Evolutionary conservation across 2,329 filamentous ascomycete species (phyloP), one percentile per base, ranked within the genome.

Genomic region (Cucurbitaria berberidis): DNA sequence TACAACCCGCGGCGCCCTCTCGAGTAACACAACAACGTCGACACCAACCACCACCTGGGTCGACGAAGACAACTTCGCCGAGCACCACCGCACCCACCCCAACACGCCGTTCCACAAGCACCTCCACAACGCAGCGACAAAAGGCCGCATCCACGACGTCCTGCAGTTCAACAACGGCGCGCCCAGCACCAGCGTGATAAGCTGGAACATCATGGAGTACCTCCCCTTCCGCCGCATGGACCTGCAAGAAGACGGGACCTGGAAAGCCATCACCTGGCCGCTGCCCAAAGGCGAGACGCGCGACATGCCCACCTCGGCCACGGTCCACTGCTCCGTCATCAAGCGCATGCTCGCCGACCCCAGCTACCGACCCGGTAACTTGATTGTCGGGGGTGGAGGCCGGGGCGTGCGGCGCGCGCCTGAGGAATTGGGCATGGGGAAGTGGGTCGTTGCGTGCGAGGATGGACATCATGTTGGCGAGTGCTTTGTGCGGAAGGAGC

Each of bases 161-260:
- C 81, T 93, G 0, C 76, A 82, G 43, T 90, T 85, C 63, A 80
- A 81, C 11, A 82, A 84, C 11, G 89, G 89, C 0, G 77, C 89
- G 3, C 72, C 80, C 0, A 55, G 59, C 21, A 49, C 77, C 3
- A 83, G 86, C 0, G 88, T 91, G 0, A 62, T 88, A 0, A 82
- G 81, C 2, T 93, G 90, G 90, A 89, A 86, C 40, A 56, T 90
- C 19, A 90, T 93, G 89, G 90, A 93, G 67, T 92, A 89, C 69
- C 78, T 93, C 21, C 90, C 90, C 0, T 93, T 93, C 75, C 83
- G 89, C 1, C 81, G 90, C 21, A 93, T 95, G 88, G 90, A 93
- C 62, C 77, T 93, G 7, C 85, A 86, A 56, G 54, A 78, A 0
- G 88, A 93, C 57, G 89, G 89, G 0, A 85, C 84, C 0, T 95